These are phyloP conservation scores for Scedosporium dehoogii DNA, from an alignment of 2,329 filamentous ascomycete species.

Conservation along the genomic window DNA sequence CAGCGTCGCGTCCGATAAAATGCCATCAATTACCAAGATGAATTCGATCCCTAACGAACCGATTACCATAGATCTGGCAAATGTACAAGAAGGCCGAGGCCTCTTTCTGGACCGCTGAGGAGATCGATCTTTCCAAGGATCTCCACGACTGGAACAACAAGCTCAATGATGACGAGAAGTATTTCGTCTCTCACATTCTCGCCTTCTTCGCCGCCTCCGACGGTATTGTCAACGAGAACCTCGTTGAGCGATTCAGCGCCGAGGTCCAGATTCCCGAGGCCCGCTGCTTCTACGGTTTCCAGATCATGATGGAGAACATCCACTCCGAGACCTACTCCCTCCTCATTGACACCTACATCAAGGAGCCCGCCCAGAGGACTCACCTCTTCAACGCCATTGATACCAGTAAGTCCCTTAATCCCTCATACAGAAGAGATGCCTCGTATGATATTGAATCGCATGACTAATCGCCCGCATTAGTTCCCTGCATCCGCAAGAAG, in stretches of 20 bases:
- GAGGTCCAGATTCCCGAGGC: slow-evolving; percentile 97
- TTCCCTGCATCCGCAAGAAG: slow-evolving; percentile 97
- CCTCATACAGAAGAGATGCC: not conserved
- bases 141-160: slow-evolving; percentile 99
- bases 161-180: slow-evolving; percentile 92
- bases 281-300: slow-evolving; percentile 99
- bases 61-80: slow-evolving; percentile 74
- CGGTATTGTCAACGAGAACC: slow-evolving; percentile 98
- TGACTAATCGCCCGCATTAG: slow-evolving; percentile 26
- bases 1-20: not conserved
- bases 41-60: not conserved
- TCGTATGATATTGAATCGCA: slow-evolving; percentile 10
- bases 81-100: slow-evolving; percentile 99
- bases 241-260: slow-evolving; percentile 92
- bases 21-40: not conserved
- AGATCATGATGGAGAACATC: slow-evolving; percentile 99
- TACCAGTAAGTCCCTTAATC: slow-evolving; percentile 56
- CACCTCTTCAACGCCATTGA: slow-evolving; percentile 99
- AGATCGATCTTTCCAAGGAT: slow-evolving; percentile 98
- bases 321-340: slow-evolving; percentile 99
- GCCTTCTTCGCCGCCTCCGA: slow-evolving; percentile 99
- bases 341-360: slow-evolving; percentile 98
- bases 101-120: slow-evolving; percentile 99
- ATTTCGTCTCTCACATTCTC: slow-evolving; percentile 96
- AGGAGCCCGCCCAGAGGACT: slow-evolving; percentile 85